Percentiles rank a stretch among this genome's conserved stretches.
Conservation (phyloP, 2,329 filamentous ascomycete species). For the Pestalotiopsis sp. region DNA sequence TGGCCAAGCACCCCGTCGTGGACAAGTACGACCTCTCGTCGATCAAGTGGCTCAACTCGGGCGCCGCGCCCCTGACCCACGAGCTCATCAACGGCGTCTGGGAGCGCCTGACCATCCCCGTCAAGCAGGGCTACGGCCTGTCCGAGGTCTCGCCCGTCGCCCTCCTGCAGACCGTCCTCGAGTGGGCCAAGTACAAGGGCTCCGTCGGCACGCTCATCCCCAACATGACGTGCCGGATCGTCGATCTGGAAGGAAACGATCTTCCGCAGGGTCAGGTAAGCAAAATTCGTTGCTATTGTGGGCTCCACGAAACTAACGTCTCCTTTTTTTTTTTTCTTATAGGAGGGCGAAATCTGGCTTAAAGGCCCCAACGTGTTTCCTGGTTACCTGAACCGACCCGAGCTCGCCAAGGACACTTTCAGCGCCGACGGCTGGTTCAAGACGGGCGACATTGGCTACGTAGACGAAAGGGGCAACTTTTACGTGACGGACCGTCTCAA, state of each 20-base stretch:
- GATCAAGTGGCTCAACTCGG: conserved; percentile 83
- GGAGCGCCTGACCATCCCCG: conserved; percentile 71
- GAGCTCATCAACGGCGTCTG: conserved; percentile 81
- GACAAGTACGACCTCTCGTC: conserved; percentile 79
- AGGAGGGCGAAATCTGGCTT: conserved; percentile 75
- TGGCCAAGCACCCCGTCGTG: conserved; percentile 79
- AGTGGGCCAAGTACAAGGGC: conserved; percentile 78
- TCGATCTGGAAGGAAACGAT: conserved; percentile 62
- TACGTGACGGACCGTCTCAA: conserved; percentile 89
- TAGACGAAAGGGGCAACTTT: conserved; percentile 78
- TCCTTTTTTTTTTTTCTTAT: conserved; percentile 30
- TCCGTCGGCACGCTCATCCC: conserved; percentile 78
- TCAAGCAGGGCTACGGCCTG: conserved; percentile 93
- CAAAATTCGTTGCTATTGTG: no score
- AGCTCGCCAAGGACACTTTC: conserved; percentile 72
- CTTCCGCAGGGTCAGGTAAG: conserved; percentile 56
- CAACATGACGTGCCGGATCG: conserved; percentile 81
- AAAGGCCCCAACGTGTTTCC: conserved; percentile 80
- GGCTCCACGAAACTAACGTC: no score
- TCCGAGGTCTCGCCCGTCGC: conserved; percentile 85
- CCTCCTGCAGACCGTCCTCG: conserved; percentile 72
- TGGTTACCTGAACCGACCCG: conserved; percentile 76
- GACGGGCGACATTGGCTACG: conserved; percentile 84
- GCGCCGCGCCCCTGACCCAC: conserved; percentile 80
- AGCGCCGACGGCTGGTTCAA: conserved; percentile 84